Percentiles rank a stretch among this genome's conserved stretches.
Conservation (phyloP, 1,139 yeast genomes). For the Spathaspora sp. region DNA sequence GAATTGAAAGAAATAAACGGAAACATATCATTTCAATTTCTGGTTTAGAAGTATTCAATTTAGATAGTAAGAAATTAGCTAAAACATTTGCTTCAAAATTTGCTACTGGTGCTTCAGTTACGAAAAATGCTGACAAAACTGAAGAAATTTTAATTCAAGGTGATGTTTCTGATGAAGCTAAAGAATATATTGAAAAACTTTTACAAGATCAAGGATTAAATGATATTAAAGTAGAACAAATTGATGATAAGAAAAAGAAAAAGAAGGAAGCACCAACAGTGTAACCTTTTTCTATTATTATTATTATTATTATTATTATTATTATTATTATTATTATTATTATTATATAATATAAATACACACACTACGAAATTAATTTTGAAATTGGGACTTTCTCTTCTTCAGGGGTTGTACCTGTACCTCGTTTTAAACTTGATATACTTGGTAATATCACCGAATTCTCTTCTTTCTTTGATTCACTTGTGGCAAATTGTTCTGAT, state of each 20-base stretch:
- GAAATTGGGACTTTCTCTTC: conserved; percentile 14
- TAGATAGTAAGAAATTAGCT: conserved; percentile 87
- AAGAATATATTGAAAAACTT: conserved; percentile 66
- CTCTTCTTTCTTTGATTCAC: conserved; percentile 4
- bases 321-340: background rate
- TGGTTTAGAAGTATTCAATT: conserved; percentile 85
- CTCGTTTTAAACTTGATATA: conserved; percentile 8
- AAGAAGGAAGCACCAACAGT: conserved; percentile 29
- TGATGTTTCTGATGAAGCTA: conserved; percentile 91
- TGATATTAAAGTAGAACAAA: conserved; percentile 83
- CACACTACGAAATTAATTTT: conserved; percentile 5
- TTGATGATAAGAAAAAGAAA: conserved; percentile 80
- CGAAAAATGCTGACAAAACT: conserved; percentile 86
- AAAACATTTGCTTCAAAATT: conserved; percentile 92
- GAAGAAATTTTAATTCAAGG: conserved; percentile 94
- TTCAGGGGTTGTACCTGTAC: background rate
- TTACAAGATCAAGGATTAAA: conserved; percentile 80
- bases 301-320: background rate
- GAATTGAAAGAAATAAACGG: conserved; percentile 88
- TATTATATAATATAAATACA: conserved; percentile 4
- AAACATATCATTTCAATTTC: conserved; percentile 85
- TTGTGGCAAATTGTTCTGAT: conserved; percentile 7
- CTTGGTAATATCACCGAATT: conserved; percentile 12
- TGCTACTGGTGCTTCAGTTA: conserved; percentile 97
- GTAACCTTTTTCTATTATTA: background rate